A percentile compares a stretch with the other conserved stretches of the same genome.
Conservation (phyloP, 352 stramenopile species). For the Blastocystis sp. region DNA sequence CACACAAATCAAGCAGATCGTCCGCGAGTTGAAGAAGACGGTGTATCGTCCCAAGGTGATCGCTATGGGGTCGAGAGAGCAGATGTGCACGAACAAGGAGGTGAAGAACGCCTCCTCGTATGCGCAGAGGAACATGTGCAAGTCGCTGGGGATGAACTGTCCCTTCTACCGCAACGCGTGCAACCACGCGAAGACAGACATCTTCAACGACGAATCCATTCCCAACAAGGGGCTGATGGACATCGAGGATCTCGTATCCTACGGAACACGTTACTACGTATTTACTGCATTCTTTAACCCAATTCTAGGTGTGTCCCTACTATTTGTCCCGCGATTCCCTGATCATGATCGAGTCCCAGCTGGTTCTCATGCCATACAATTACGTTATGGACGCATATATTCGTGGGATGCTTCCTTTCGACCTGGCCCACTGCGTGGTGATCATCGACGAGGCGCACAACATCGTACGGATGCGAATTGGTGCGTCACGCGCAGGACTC, state of each 20-base stretch:
- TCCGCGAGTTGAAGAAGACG: conserved; percentile 89
- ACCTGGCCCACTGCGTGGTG: conserved; percentile 92
- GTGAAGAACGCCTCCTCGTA: neutral
- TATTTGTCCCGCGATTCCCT: conserved; percentile 87
- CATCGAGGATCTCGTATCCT: conserved; percentile 91
- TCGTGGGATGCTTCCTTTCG: conserved; percentile 84
- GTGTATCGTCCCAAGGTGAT: conserved; percentile 80
- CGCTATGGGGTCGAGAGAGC: conserved; percentile 85
- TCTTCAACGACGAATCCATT: conserved; percentile 75
- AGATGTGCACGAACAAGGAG: conserved; percentile 84
- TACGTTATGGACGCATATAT: conserved; percentile 95
- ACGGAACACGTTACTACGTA: conserved; percentile 30
- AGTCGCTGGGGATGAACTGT: conserved; percentile 51
- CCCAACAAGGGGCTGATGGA: conserved; percentile 85
- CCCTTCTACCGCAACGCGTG: conserved; percentile 46
- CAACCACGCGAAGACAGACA: conserved; percentile 16
- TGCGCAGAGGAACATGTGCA: conserved; percentile 3
- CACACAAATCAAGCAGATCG: conserved; percentile 88
- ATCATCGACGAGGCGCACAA: conserved; percentile 99
- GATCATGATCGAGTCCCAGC: conserved; percentile 88
- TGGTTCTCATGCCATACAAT: conserved; percentile 99
- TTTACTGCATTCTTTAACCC: conserved; percentile 10
- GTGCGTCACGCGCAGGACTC: conserved; percentile 79
- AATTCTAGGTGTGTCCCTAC: conserved; percentile 92
- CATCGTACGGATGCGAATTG: conserved; percentile 83